Conservation (phyloP, 306 rosid species). For the Quercus alba region DNA sequence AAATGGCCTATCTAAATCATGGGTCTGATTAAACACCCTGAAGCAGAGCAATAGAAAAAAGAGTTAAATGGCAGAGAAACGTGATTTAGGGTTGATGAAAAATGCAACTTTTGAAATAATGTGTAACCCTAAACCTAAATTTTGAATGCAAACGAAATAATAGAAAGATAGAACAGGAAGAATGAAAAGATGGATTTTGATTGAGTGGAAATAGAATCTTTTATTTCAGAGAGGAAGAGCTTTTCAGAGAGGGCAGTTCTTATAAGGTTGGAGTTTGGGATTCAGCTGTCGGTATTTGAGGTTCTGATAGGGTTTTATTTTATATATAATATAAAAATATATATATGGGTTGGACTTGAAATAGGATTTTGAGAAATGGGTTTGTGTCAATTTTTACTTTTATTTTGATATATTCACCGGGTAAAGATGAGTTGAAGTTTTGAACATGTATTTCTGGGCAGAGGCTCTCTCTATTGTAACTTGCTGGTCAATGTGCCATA, state of each 20-base stretch:
- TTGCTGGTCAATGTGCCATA: too few relatives aligned
- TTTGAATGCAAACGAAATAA: background rate
- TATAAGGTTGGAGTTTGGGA: background rate
- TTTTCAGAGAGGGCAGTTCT: too few relatives aligned
- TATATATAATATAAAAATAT: too few relatives aligned
- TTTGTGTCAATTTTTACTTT: too few relatives aligned
- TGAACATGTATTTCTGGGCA: background rate
- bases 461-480: too few relatives aligned
- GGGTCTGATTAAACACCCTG: background rate
- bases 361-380: background rate
- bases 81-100: background rate
- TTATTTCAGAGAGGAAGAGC: background rate
- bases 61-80: background rate
- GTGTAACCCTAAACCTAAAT: slow-evolving; percentile 1
- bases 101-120: background rate
- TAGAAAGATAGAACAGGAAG: background rate
- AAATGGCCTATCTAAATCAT: background rate
- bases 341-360: too few relatives aligned
- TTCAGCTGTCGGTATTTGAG: background rate
- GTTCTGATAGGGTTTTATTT: background rate
- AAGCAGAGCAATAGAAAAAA: too few relatives aligned
- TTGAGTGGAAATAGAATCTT: background rate
- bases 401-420: too few relatives aligned
- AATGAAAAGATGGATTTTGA: background rate
- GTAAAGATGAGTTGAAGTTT: background rate